A percentile compares a stretch with the other conserved stretches of the same genome.
Evolutionary conservation across 257 asterid species (phyloP).

Genomic region (Scutellaria galericulata): DNA sequence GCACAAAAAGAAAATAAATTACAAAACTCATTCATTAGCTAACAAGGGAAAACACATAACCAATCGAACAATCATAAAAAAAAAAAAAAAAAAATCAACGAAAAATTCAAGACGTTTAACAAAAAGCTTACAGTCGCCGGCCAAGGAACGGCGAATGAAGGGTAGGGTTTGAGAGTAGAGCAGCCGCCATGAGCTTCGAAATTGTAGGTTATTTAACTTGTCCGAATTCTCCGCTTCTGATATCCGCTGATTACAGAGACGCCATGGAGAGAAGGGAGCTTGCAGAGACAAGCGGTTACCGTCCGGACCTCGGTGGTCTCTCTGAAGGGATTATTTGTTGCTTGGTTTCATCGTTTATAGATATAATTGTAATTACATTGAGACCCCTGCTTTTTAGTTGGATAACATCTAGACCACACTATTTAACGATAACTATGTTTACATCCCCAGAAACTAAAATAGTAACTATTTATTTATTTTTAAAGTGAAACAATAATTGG

Average conservation of each 20-base stretch:
- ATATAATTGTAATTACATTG: background rate
- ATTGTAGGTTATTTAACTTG: background rate
- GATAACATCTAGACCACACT: background rate
- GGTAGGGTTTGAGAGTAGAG: slow-evolving; percentile 59
- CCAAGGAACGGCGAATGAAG: slow-evolving; percentile 62
- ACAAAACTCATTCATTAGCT: background rate
- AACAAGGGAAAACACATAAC: slow-evolving; percentile 9
- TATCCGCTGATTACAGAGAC: slow-evolving; percentile 19
- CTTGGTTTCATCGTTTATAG: slow-evolving; percentile 14
- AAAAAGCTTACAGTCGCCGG: slow-evolving; percentile 54
- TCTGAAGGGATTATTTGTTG: background rate
- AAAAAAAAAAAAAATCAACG: slow-evolving; percentile 6
- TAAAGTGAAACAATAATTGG: no score
- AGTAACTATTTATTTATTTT: background rate
- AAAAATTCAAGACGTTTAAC: background rate
- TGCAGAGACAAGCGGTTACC: background rate
- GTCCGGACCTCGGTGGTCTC: background rate
- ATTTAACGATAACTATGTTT: slow-evolving; percentile 2
- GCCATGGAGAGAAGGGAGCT: slow-evolving; percentile 13
- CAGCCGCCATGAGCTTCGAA: slow-evolving; percentile 56
- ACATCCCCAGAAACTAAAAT: background rate
- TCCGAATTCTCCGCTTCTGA: background rate
- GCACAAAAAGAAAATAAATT: background rate
- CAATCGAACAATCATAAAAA: background rate
- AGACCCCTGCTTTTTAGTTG: background rate